phyloP scores from a whole-genome alignment of 805 yeast genomes.

The Sporopachydermia lactativora region DNA sequence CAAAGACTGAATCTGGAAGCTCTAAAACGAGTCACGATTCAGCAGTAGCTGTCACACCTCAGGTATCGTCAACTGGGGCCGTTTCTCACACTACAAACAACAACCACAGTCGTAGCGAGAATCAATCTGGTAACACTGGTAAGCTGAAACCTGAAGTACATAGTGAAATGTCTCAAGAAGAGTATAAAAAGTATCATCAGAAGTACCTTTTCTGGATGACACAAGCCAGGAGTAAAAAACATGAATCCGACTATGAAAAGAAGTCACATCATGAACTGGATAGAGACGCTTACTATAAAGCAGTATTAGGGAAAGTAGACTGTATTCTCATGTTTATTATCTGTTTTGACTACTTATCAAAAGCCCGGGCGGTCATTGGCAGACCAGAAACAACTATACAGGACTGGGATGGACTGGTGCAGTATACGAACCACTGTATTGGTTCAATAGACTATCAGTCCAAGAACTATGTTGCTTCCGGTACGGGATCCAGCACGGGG shows the following conservation, averaged over 20 bases:
- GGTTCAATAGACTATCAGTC: not conserved
- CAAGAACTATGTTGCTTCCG: not conserved
- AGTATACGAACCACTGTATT: not conserved
- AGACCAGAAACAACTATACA: not conserved
- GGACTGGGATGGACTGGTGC: not conserved
- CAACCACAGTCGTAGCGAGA: no score
- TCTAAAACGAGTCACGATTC: no score
- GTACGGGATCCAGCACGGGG: no score
- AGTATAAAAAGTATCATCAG: not conserved
- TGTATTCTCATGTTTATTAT: not conserved
- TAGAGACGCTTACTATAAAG: not conserved
- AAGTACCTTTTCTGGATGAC: not conserved
- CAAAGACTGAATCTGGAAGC: no score
- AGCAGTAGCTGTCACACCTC: no score
- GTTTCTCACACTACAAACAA: no score
- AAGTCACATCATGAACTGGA: not conserved
- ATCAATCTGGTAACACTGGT: no score
- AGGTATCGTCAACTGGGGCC: no score
- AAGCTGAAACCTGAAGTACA: no score
- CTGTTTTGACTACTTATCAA: not conserved
- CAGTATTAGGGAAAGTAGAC: not conserved
- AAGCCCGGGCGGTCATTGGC: not conserved
- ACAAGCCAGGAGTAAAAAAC: not conserved
- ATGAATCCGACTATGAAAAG: not conserved
- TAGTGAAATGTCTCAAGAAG: no score